Evolutionary conservation across 495 filamentous ascomycete genomes (phyloP).

Genomic region (Neurospora sp.): DNA sequence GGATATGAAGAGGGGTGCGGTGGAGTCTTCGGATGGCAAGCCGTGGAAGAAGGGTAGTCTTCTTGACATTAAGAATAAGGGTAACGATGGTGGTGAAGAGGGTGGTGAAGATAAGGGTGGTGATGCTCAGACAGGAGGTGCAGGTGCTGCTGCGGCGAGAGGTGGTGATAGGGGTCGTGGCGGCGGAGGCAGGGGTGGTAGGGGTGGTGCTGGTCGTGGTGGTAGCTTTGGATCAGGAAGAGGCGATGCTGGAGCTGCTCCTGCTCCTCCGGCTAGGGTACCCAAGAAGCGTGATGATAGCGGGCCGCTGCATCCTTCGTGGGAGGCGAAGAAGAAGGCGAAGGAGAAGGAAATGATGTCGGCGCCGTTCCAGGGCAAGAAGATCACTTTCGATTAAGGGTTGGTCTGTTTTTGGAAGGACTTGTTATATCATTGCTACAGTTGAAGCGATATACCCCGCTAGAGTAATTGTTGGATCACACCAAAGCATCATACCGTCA

Average conservation of each 20-base stretch:
- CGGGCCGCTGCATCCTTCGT: conserved; percentile 75
- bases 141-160: neutral
- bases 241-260: neutral
- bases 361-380: conserved; percentile 72
- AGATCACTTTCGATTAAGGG: conserved; percentile 74
- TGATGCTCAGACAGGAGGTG: neutral
- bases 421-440: neutral
- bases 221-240: neutral
- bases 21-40: conserved; percentile 24
- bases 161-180: conserved; percentile 12
- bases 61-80: conserved; percentile 2
- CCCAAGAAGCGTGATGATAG: conserved; percentile 47
- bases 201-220: conserved; percentile 1
- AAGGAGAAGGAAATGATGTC: conserved; percentile 56
- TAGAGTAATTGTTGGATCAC: neutral
- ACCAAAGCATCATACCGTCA: too few species aligned
- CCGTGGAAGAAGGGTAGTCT: conserved; percentile 38
- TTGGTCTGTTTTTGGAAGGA: neutral
- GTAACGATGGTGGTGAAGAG: conserved; percentile 4
- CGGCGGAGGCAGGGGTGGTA: conserved; percentile 1
- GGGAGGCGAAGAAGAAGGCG: conserved; percentile 78
- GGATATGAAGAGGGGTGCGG: conserved; percentile 40
- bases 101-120: conserved; percentile 1
- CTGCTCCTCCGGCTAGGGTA: conserved; percentile 20
- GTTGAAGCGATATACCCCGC: neutral